Conservation (phyloP, 805 yeast species). For the Wickerhamiella parazyma region DNA sequence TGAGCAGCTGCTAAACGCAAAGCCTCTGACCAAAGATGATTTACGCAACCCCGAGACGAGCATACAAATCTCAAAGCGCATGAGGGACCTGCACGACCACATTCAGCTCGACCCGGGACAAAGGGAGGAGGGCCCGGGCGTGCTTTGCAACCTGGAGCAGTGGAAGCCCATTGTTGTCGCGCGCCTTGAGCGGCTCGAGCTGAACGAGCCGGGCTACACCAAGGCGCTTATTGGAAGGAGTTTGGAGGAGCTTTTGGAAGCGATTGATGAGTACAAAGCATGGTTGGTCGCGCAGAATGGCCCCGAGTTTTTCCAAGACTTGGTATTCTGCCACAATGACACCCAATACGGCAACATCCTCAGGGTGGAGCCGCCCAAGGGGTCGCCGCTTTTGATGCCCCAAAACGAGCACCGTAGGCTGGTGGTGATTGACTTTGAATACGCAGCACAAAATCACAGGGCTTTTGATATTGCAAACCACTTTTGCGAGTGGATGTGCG, state of each 20-base stretch:
- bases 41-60: slow-evolving; percentile 64
- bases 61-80: slow-evolving; percentile 82
- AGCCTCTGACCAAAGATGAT: slow-evolving; percentile 58
- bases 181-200: slow-evolving; percentile 32
- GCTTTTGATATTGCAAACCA: slow-evolving; percentile 89
- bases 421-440: slow-evolving; percentile 93
- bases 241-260: slow-evolving; percentile 32
- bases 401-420: slow-evolving; percentile 50
- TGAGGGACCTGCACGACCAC: slow-evolving; percentile 85
- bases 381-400: slow-evolving; percentile 38
- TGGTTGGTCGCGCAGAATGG: slow-evolving; percentile 50
- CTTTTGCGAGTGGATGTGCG: slow-evolving; percentile 94
- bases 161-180: slow-evolving; percentile 47
- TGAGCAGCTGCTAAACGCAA: slow-evolving; percentile 81
- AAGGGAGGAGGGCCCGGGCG: slow-evolving; percentile 43
- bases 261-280: slow-evolving; percentile 39
- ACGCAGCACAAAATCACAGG: slow-evolving; percentile 79
- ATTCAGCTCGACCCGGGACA: slow-evolving; percentile 52
- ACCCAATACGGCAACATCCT: slow-evolving; percentile 91
- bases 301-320: slow-evolving; percentile 24
- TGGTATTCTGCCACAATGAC: slow-evolving; percentile 89
- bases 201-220: slow-evolving; percentile 24
- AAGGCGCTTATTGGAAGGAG: slow-evolving; percentile 10
- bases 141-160: slow-evolving; percentile 55
- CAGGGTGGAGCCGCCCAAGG: slow-evolving; percentile 37